Evolutionary conservation across 2,329 filamentous ascomycete genomes (phyloP).

Genomic region (Domatiomyces globalis): DNA sequence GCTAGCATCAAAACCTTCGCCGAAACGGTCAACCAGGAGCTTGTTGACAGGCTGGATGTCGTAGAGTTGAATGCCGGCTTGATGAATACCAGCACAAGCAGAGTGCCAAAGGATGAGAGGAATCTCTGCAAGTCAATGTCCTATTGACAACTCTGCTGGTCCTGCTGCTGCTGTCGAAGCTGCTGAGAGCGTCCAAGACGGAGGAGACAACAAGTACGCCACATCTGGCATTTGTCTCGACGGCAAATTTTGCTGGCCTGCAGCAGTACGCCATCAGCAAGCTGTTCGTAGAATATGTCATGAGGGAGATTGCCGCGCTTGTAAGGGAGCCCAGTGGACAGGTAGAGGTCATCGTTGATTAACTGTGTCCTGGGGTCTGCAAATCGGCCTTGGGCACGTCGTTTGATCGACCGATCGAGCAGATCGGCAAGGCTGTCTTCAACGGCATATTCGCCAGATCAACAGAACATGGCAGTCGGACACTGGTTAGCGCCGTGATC

Average conservation of each 20-base stretch:
- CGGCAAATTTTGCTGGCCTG: background rate
- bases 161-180: conserved; percentile 15
- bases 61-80: conserved; percentile 1
- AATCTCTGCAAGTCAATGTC: conserved; percentile 20
- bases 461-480: conserved; percentile 30
- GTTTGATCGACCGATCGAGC: too few species aligned
- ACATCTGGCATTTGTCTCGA: background rate
- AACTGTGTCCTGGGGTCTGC: conserved; percentile 33
- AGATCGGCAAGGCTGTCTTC: too few species aligned
- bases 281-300: conserved; percentile 29
- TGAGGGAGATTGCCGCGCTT: conserved; percentile 25
- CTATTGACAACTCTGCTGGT: conserved; percentile 19
- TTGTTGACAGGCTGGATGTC: conserved; percentile 25
- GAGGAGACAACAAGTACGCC: too few species aligned
- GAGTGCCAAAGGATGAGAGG: conserved; percentile 12
- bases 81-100: conserved; percentile 4
- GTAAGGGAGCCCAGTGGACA: conserved; percentile 21
- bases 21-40: conserved; percentile 2
- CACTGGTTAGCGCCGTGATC: conserved; percentile 30
- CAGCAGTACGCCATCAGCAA: conserved; percentile 30
- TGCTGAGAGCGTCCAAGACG: conserved; percentile 2
- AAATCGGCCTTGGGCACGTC: conserved; percentile 25
- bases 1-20: conserved; percentile 25
- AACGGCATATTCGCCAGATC: too few species aligned
- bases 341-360: conserved; percentile 30